Evolutionary conservation across 2,329 filamentous ascomycete species (phyloP).

Genomic region (Neonectria magnoliae): DNA sequence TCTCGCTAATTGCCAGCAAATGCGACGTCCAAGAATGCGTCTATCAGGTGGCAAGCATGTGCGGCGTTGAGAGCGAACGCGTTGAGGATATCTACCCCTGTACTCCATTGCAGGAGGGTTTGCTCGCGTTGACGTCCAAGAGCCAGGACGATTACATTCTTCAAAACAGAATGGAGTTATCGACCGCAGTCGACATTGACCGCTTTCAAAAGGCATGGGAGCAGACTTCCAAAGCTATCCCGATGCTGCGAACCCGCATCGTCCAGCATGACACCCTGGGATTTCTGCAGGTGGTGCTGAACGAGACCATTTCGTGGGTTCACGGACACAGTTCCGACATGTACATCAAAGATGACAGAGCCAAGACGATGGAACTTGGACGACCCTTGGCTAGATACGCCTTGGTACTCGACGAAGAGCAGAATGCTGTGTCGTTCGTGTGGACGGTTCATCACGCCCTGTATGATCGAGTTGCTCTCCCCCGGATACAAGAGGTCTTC

Average conservation of each 20-base stretch:
- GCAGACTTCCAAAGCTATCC: not conserved
- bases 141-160: conserved; percentile 12
- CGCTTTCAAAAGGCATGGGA: conserved; percentile 10
- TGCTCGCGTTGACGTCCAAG: conserved; percentile 17
- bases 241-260: conserved; percentile 16
- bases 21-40: conserved; percentile 9
- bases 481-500: conserved; percentile 5
- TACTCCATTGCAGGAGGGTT: conserved; percentile 14
- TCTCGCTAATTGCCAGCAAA: conserved; percentile 12
- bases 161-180: not conserved
- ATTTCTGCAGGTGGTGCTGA: conserved; percentile 9
- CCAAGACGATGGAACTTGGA: not conserved
- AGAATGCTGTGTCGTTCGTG: conserved; percentile 1
- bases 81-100: conserved; percentile 16
- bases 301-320: conserved; percentile 4
- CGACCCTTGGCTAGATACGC: conserved; percentile 6
- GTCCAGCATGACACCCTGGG: conserved; percentile 9
- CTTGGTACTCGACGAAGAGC: not conserved
- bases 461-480: conserved; percentile 17
- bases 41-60: conserved; percentile 5
- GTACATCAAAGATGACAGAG: conserved; percentile 8
- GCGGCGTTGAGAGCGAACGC: not conserved
- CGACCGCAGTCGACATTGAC: not conserved
- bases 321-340: not conserved
- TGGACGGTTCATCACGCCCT: conserved; percentile 20